Conservation (phyloP, 371 early-diverging fungal species). For the Rhizopus stolonifer region DNA sequence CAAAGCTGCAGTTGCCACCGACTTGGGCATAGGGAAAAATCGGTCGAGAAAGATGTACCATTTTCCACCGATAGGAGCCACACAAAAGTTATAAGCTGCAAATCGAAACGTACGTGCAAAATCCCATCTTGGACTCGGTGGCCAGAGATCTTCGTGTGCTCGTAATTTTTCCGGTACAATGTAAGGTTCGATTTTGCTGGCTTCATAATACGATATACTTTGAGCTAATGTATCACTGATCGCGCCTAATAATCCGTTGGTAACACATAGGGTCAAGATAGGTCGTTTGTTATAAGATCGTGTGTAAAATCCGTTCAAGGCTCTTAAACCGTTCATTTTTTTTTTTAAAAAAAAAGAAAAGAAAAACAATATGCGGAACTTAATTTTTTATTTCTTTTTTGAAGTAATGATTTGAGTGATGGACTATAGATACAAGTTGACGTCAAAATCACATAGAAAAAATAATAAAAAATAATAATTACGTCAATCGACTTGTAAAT, state of each 20-base stretch:
- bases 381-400: conserved; percentile 6
- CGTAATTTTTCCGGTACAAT: conserved; percentile 18
- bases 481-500: conserved; percentile 25
- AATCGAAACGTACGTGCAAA: conserved; percentile 51
- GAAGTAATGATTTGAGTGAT: neutral
- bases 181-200: conserved; percentile 10
- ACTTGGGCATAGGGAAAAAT: conserved; percentile 57
- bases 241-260: conserved; percentile 71
- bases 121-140: conserved; percentile 32
- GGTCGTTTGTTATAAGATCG: conserved; percentile 58
- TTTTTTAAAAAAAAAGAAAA: conserved; percentile 8
- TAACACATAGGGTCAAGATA: conserved; percentile 65
- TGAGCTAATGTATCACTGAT: conserved; percentile 74
- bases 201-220: conserved; percentile 39
- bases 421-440: conserved; percentile 6
- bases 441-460: conserved; percentile 12
- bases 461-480: conserved; percentile 3
- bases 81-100: conserved; percentile 69
- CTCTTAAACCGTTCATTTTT: conserved; percentile 29
- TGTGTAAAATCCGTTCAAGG: conserved; percentile 42
- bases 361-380: conserved; percentile 1
- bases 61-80: conserved; percentile 71
- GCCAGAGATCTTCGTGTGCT: conserved; percentile 26
- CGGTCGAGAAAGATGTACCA: conserved; percentile 76
- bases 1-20: conserved; percentile 9